Conservation (phyloP, 768 basidiomycete genomes). For the Pleurotus eryngii region DNA sequence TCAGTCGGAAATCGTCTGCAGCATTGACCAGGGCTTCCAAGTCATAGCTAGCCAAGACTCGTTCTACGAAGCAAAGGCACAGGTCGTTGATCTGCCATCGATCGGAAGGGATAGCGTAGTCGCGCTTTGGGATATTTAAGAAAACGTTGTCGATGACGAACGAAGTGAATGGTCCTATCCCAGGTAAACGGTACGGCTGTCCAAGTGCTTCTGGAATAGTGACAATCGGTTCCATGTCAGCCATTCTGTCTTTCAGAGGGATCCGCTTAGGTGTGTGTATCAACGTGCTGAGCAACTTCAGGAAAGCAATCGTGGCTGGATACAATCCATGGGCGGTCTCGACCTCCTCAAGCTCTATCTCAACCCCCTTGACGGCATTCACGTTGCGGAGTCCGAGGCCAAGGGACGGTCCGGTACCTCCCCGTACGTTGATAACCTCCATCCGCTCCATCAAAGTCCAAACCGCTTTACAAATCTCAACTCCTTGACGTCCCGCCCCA, state of each 20-base stretch:
- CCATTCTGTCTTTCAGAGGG: conserved; percentile 53
- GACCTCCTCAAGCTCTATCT: conserved; percentile 84
- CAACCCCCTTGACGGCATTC: conserved; percentile 70
- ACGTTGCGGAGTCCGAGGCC: conserved; percentile 32
- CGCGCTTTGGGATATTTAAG: conserved; percentile 67
- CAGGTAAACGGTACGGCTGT: conserved; percentile 74
- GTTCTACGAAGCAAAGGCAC: conserved; percentile 82
- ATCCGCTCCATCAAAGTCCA: conserved; percentile 84
- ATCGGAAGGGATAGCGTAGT: conserved; percentile 72
- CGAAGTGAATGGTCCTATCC: conserved; percentile 76
- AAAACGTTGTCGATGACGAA: conserved; percentile 93
- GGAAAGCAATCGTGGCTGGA: conserved; percentile 86
- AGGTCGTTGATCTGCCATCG: conserved; percentile 86
- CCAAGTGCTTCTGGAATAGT: conserved; percentile 82
- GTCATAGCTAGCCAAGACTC: conserved; percentile 77
- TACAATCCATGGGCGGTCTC: conserved; percentile 78
- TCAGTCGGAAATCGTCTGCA: conserved; percentile 50
- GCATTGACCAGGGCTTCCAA: conserved; percentile 65
- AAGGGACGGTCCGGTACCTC: conserved; percentile 32
- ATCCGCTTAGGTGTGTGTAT: conserved; percentile 80
- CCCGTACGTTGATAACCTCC: conserved; percentile 78
- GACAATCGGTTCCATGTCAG: conserved; percentile 59
- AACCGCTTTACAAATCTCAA: conserved; percentile 78
- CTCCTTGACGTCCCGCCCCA: conserved; percentile 67
- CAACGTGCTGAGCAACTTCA: conserved; percentile 77